Base-by-base conservation (phyloP, 2,329 filamentous ascomycete species). In the Fusarium illudens region DNA sequence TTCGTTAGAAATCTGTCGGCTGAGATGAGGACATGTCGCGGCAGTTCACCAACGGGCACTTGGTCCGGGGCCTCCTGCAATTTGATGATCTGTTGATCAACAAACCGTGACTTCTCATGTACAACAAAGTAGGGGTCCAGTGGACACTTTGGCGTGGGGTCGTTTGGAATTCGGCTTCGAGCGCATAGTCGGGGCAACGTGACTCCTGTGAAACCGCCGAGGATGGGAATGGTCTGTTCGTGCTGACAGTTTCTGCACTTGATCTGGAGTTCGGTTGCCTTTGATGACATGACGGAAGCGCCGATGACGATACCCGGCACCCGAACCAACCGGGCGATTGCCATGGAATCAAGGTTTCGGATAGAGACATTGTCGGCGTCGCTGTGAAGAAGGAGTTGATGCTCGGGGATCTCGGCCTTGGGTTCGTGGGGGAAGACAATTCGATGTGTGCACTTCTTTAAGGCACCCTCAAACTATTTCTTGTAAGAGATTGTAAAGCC, bases 241-340 rank as follows among this genome's bases (percentile, higher is more conserved):
- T 94, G 87, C 62, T 90, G 87, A 80, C 96, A 99, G 75, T 90
- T 94, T 68, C 94, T 89, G 82, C 96, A 99, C 79, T 96, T 90
- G 53, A 99, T 91, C 64, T 92, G 87, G 22, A 99, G 85, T 25
- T 90, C 85, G 7, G 94, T 97, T 6, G 96, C 93, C 83, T 99
- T 98, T 12, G 95, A 98, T 3, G 94, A 97, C 79, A 98, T 91
- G 17, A 97, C 97, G 1, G 95, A 97, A 48, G 96, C 96, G 48
- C 96, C 95, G 70, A 99, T 99, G 62, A 99, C 93, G 69, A 99
- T 99, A 52, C 96, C 96, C 1, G 96, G 96, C 60, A 99, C 97
- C 59, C 95, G 89, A 36, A 99, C 95, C n/a, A 99, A 90, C 72
- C 94, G 90, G 6, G 95, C 94, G 71, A 99, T 96, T 67, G 93